Percentiles rank a stretch among this genome's conserved stretches.
These are phyloP conservation scores for Imleria badia DNA, from an alignment of 768 basidiomycete species.

Conservation along the genomic window DNA sequence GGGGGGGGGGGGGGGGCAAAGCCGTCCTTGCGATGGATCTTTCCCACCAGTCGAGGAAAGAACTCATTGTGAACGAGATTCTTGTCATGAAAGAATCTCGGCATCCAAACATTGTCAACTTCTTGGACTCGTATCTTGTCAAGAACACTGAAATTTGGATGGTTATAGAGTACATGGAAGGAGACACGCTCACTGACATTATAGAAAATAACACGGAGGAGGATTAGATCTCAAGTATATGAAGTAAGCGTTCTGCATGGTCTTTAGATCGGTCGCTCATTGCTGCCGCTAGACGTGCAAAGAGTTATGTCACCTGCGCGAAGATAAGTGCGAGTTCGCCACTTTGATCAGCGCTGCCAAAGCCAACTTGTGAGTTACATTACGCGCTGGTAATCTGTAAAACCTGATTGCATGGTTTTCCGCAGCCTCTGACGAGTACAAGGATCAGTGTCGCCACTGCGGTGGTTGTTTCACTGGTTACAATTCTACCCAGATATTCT, in stretches of 20 bases:
- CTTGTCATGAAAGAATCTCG: constrained; percentile 98
- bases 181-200: constrained; percentile 94
- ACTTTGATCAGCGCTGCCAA: no score
- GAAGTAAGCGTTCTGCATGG: constrained; percentile 59
- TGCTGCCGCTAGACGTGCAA: constrained; percentile 74
- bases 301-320: constrained; percentile 88
- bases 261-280: background rate
- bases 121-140: constrained; percentile 86
- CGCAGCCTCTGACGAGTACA: no score
- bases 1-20: constrained; percentile 43
- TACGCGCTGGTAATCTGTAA: no score
- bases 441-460: no score
- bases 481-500: no score
- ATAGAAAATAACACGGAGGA: constrained; percentile 98
- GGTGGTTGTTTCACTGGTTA: no score
- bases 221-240: constrained; percentile 92
- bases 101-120: constrained; percentile 97
- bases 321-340: no score
- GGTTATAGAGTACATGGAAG: constrained; percentile 99
- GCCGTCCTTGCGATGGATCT: constrained; percentile 77
- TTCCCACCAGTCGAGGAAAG: constrained; percentile 91
- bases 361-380: no score
- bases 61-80: constrained; percentile 97
- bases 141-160: constrained; percentile 92
- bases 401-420: no score